Evolutionary conservation across 441 rosid species (phyloP).

Genomic region (Aleurites moluccanus): DNA sequence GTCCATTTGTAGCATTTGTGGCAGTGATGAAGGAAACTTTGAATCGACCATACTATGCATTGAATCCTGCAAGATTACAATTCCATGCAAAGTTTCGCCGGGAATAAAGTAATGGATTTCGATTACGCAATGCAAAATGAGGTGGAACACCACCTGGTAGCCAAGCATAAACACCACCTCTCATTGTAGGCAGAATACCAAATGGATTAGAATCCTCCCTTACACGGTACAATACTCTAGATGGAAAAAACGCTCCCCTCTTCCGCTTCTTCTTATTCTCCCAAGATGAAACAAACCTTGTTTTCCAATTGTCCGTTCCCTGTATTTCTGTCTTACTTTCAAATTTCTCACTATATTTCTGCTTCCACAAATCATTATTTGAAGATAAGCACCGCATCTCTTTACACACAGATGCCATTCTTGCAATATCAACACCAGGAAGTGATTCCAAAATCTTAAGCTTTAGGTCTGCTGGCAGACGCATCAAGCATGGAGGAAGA

Average conservation of each 20-base stretch:
- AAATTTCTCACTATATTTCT: conserved; percentile 49
- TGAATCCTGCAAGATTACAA: conserved; percentile 39
- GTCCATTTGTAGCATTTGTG: neutral
- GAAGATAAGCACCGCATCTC: conserved; percentile 55
- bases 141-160: conserved; percentile 25
- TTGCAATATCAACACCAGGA: conserved; percentile 51
- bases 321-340: conserved; percentile 5
- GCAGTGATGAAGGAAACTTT: neutral
- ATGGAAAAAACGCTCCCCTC: neutral
- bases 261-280: conserved; percentile 24
- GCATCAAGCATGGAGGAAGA: conserved; percentile 55
- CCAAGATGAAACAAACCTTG: conserved; percentile 35
- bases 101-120: conserved; percentile 1
- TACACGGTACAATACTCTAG: neutral
- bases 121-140: conserved; percentile 26
- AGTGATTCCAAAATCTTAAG: conserved; percentile 57
- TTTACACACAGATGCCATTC: conserved; percentile 47
- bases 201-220: conserved; percentile 33
- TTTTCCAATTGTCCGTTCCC: conserved; percentile 43
- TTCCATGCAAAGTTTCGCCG: conserved; percentile 21
- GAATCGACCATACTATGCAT: neutral
- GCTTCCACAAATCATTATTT: conserved; percentile 62
- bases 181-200: conserved; percentile 1
- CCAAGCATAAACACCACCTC: conserved; percentile 43
- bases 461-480: conserved; percentile 63